Base-by-base conservation (phyloP, 1,284 basidiomycete species). In the Tylopilus sp. region DNA sequence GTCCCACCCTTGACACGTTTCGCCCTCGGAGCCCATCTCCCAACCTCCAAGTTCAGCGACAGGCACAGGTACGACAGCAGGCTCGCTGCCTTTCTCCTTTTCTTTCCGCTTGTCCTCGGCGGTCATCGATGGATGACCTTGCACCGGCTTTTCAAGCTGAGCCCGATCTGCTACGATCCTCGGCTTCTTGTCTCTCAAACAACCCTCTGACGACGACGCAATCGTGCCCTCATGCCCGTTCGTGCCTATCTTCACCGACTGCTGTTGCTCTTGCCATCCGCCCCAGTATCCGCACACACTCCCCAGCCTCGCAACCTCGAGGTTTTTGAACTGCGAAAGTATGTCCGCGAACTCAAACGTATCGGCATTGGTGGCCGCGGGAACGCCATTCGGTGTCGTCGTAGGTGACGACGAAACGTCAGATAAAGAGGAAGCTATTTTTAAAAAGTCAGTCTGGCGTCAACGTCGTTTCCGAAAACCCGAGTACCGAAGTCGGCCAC, bases 301-400 rank as follows among this genome's bases (percentile, higher is more conserved):
- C 3, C 77, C 76, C 48, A 76, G 60, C 31, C 79, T 63, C 18
- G 70, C 57, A 1, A 74, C 71, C 12, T 79, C 73, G 11, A 79
- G 56, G n/a, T 65, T 66, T 26, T 66, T 55, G 54, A 79, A 65
- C 1, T 66, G 66, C 28, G 70, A 60, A 4, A 75, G 55, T 21
- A 72, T 55, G 4, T 59, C 57, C 23, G 30, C 52, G 12, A 46
- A 48, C 6, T 55, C 52, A 31, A 56, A 48, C 2, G 35, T 30
- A 5, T 21, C 18, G 7, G 49, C 7, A 25, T 5, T 6, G 2
- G 13, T 6, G 19, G 13, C 5, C 9, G 19, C 26, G 0, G 57
- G 34, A 10, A 6, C 13, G 6, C n/a, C 13, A 2, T 40, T 39
- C 9, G 33, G 16, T 18, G 16, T 25, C 11, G 33, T 21, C 7